Base-by-base conservation (phyloP, 148 eudicot species). In the Polygonum aviculare region DNA sequence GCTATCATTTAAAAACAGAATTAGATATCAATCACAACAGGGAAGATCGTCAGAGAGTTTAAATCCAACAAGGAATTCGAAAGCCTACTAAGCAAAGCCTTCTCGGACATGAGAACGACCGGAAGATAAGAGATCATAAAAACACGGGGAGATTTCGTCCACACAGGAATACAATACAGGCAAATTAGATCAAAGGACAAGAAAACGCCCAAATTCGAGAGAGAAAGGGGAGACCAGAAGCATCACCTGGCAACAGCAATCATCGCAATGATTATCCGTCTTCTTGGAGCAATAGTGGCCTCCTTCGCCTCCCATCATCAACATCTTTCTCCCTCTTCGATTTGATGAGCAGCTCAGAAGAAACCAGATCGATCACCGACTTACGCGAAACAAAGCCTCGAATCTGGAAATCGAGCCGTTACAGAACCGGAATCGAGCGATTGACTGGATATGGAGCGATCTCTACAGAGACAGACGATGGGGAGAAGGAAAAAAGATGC, bases 231-330 rank as follows among this genome's bases (percentile, higher is more conserved):
- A 26, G 22, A 75, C 36, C 15, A 39, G 35, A 38, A 19, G 12
- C 5, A 12, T 76, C 60, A 76, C 78, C 78, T 60, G 78, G 78
- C 78, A 76, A 62, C 78, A 76, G 14, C 78, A 76, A 76, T 76
- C 54, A 22, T 76, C 70, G 52, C 78, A 76, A 40, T 55, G 51
- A 76, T 44, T 59, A 76, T 76, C 78, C 0, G 78, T 60, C 44
- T 76, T 76, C 78, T 60, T 76, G n/a, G 71, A 76, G 47, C 78
- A 76, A 76, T 76, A 76, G 60, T 76, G 78, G 12, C 40, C 78
- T 38, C 78, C 78, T 76, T 76, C 67, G 60, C 41, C 71, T 36
- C 45, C 71, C 78, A 57, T 62, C 78, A 76, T 60, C 78, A 76
- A 41, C 71, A 59, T 76, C 21, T 33, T 75, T 0, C 12, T 72